phyloP scores from a whole-genome alignment of 495 filamentous ascomycete genomes.

The Aspergillus egyptiacus region DNA sequence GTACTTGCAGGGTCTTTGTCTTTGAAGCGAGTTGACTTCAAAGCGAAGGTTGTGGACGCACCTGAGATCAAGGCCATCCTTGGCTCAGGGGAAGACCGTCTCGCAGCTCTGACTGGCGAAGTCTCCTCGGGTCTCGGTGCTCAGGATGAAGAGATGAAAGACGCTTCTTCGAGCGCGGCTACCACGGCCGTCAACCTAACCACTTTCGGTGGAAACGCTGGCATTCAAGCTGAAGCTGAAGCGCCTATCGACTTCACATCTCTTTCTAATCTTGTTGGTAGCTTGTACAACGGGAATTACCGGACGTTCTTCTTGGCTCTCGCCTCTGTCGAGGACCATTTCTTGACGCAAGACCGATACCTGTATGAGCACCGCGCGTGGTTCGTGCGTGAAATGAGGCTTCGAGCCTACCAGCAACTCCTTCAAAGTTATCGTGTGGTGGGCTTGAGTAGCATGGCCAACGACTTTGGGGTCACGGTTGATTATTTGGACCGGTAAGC shows the following conservation, averaged over 20 bases:
- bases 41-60: conserved; percentile 95
- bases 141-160: conserved; percentile 73
- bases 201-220: conserved; percentile 61
- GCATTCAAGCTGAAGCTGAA: conserved; percentile 67
- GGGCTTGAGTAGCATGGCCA: conserved; percentile 89
- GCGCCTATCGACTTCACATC: conserved; percentile 69
- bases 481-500: conserved; percentile 88
- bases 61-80: conserved; percentile 96
- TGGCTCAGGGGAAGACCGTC: conserved; percentile 78
- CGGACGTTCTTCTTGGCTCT: conserved; percentile 86
- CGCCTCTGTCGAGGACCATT: conserved; percentile 86
- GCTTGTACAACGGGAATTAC: conserved; percentile 89
- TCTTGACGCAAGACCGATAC: conserved; percentile 90
- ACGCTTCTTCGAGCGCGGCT: conserved; percentile 46
- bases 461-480: conserved; percentile 90
- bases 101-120: conserved; percentile 68
- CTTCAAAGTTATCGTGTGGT: conserved; percentile 98
- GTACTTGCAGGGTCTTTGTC: conserved; percentile 92
- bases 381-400: conserved; percentile 97
- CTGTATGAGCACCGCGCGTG: conserved; percentile 87
- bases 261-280: conserved; percentile 82
- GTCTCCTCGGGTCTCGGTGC: conserved; percentile 72
- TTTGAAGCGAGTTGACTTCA: conserved; percentile 95
- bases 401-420: conserved; percentile 90
- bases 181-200: conserved; percentile 77